phyloP scores from a whole-genome alignment of 2,329 filamentous ascomycete species.

The Stemphylium lycopersici region DNA sequence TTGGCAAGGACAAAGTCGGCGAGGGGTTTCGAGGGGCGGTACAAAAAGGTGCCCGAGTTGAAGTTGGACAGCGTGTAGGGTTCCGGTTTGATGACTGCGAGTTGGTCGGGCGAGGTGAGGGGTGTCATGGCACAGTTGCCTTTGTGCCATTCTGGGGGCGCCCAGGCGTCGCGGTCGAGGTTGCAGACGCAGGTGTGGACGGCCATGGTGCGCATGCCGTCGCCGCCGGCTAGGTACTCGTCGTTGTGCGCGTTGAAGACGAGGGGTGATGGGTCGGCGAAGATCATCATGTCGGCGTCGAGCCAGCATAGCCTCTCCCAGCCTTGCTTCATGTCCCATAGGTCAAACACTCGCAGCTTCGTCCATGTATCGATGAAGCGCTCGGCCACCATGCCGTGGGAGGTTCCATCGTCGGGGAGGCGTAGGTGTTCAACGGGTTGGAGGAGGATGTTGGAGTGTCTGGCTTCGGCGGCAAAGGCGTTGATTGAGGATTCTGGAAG shows the following conservation, averaged over 20 bases:
- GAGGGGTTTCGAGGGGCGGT: constrained; percentile 51
- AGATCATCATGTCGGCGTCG: constrained; percentile 60
- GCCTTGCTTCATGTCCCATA: constrained; percentile 32
- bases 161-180: constrained; percentile 58
- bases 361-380: constrained; percentile 63
- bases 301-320: constrained; percentile 56
- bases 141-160: constrained; percentile 55
- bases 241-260: constrained; percentile 54
- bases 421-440: constrained; percentile 51
- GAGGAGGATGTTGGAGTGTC: constrained; percentile 50
- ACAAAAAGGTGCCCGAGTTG: constrained; percentile 61
- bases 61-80: constrained; percentile 54
- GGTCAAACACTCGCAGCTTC: constrained; percentile 61
- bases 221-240: constrained; percentile 21
- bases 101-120: constrained; percentile 39
- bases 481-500: constrained; percentile 50
- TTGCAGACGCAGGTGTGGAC: constrained; percentile 62
- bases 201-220: constrained; percentile 51
- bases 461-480: constrained; percentile 52
- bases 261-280: constrained; percentile 45
- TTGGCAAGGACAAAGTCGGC: constrained; percentile 50
- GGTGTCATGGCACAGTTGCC: constrained; percentile 58
- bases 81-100: constrained; percentile 42
- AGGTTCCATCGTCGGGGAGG: constrained; percentile 38
- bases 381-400: constrained; percentile 54